These are phyloP conservation scores for Hygrocybe coccinea DNA, from an alignment of 768 basidiomycete species.

Conservation along the genomic window DNA sequence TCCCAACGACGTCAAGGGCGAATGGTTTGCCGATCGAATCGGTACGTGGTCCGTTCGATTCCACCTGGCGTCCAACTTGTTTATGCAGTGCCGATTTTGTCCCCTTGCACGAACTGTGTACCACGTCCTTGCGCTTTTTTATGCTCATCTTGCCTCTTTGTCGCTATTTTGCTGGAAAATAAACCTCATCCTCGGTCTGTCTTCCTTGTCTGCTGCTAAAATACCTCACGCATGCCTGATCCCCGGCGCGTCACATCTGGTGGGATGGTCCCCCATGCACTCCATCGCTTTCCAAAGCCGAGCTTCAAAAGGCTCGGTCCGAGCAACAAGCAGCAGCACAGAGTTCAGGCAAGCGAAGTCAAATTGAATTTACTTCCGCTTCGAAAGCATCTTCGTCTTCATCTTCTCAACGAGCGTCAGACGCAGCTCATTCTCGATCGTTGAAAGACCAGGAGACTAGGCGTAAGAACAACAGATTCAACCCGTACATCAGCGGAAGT, in stretches of 20 bases:
- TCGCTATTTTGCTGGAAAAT: background rate
- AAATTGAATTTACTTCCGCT: slow-evolving; percentile 54
- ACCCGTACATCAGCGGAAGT: slow-evolving; percentile 14
- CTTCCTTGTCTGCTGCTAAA: too few species aligned
- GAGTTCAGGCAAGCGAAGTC: slow-evolving; percentile 49
- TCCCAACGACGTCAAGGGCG: slow-evolving; percentile 53
- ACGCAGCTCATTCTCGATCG: background rate
- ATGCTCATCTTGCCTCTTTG: background rate
- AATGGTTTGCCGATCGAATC: slow-evolving; percentile 75
- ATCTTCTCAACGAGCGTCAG: background rate
- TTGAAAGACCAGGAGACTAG: background rate
- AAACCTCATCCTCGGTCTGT: too few species aligned
- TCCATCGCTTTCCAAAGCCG: slow-evolving; percentile 40
- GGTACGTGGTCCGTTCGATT: slow-evolving; percentile 47
- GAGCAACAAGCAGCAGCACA: slow-evolving; percentile 54
- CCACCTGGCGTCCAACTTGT: slow-evolving; percentile 9
- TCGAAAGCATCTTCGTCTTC: background rate
- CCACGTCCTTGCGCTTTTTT: background rate
- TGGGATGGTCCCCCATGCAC: slow-evolving; percentile 8
- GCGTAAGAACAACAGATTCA: slow-evolving; percentile 13
- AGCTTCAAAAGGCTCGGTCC: slow-evolving; percentile 55
- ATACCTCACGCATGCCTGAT: slow-evolving; percentile 1
- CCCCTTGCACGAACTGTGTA: background rate
- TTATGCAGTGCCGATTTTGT: slow-evolving; percentile 21
- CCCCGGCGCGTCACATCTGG: slow-evolving; percentile 16